Base-by-base conservation (phyloP, 2,329 filamentous ascomycete genomes). In the Thelonectria blattea region DNA sequence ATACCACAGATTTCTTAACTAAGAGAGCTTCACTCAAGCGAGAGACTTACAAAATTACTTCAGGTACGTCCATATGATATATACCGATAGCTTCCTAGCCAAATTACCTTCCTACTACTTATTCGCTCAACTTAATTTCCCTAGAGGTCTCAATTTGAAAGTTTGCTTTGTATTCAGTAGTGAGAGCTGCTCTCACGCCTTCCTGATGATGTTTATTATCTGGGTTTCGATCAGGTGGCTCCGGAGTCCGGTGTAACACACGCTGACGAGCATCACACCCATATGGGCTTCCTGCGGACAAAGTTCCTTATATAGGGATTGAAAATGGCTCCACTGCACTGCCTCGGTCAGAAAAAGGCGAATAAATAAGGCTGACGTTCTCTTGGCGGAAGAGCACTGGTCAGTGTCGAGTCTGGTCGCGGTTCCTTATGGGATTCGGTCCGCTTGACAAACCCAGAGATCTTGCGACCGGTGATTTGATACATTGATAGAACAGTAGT, bases 121-220 rank as follows among this genome's bases (percentile, higher is more conserved):
- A 27, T 7, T 20, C 7, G 6, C 18, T n/a, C 11, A 20, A 22
- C 12, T 30, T 7, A 2, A 15, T 15, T 2, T 14, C 12, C 14
- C 11, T 37, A 39, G 8, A 50, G 30, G 34, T 50, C 47, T 50
- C 47, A 37, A 39, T 27, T n/a, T 50, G 27, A 20, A 50, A 50
- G 3, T 24, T 24, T 24, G 10, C 17, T 18, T 14, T 30, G 12
- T 32, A 22, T 8, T 50, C 47, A 50, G n/a, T 3, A 15, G n/a
- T 15, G 47, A 49, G 27, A 34, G 34, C 47, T 30, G 34, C 47
- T 50, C 47, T 27, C 30, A 39, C n/a, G 47, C 39, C 47, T 50
- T 50, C 30, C 37, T 37, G 10, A 9, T 30, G 20, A 50, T 50
- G 10, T n/a, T n/a, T n/a, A n/a, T 50, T 50, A 30, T 50, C 47